These are phyloP conservation scores for Xenosphaeropsis pyriputrescens DNA, from an alignment of 2,329 filamentous ascomycete species.

Conservation along the genomic window DNA sequence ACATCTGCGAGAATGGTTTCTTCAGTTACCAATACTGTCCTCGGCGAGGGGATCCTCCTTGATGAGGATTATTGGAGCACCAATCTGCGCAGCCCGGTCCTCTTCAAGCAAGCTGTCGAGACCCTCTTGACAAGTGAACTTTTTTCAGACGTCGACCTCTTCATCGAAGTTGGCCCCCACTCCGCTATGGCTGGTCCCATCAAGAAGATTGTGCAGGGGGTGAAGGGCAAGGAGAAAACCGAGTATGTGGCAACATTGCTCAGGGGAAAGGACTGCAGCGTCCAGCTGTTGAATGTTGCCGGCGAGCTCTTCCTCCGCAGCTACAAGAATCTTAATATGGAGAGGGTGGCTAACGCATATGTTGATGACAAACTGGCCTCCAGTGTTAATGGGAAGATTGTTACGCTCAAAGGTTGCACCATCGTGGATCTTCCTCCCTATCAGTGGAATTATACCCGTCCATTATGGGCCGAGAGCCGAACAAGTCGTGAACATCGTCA, in stretches of 20 bases:
- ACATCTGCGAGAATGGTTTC: too few species aligned
- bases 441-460: constrained; percentile 33
- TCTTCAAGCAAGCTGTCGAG: constrained; percentile 2
- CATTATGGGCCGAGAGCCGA: constrained; percentile 35
- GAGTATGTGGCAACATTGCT: neutral
- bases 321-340: neutral
- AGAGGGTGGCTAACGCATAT: constrained; percentile 1
- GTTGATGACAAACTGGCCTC: neutral
- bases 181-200: neutral
- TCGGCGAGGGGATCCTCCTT: too few species aligned
- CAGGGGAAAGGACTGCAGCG: neutral
- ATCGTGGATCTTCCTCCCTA: constrained; percentile 28
- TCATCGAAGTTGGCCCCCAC: constrained; percentile 1
- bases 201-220: neutral
- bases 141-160: neutral
- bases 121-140: neutral
- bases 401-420: neutral
- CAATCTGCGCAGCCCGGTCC: constrained; percentile 6
- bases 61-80: constrained; percentile 4
- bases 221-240: neutral
- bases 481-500: constrained; percentile 27
- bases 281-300: neutral
- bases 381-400: constrained; percentile 1
- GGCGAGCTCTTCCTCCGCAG: neutral
- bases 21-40: too few species aligned